Conservation (phyloP, 1,139 yeast species). For the Debaryomyces sp. region DNA sequence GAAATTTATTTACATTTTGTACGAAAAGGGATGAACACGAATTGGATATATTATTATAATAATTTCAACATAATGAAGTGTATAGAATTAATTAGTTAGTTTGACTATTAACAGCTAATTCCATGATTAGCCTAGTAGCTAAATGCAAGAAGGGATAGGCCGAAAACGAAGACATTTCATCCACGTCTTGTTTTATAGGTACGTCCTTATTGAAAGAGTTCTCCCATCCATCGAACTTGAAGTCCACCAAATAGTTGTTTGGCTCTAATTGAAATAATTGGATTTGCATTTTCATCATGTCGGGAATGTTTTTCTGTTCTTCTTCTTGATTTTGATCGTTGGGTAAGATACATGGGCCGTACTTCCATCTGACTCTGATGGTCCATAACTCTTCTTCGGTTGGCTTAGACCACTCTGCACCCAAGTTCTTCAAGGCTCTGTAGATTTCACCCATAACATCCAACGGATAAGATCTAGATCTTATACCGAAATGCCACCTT, state of each 20-base stretch:
- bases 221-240: slow-evolving; percentile 98
- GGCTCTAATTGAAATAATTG: slow-evolving; percentile 96
- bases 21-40: slow-evolving; percentile 14
- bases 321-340: slow-evolving; percentile 11
- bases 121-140: slow-evolving; percentile 93
- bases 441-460: slow-evolving; percentile 99
- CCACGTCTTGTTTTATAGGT: slow-evolving; percentile 46
- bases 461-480: slow-evolving; percentile 93
- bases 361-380: slow-evolving; percentile 93
- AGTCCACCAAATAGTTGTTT: slow-evolving; percentile 92
- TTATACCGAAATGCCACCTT: slow-evolving; percentile 98
- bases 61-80: not conserved
- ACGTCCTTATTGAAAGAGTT: slow-evolving; percentile 20
- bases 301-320: slow-evolving; percentile 49
- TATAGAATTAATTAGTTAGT: slow-evolving; percentile 18
- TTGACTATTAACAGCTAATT: slow-evolving; percentile 80
- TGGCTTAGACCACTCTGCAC: slow-evolving; percentile 98
- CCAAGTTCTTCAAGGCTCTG: slow-evolving; percentile 87
- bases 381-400: slow-evolving; percentile 96
- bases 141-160: slow-evolving; percentile 94
- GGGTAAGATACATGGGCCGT: slow-evolving; percentile 47
- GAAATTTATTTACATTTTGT: slow-evolving; percentile 14
- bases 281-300: slow-evolving; percentile 94
- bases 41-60: slow-evolving; percentile 5
- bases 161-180: slow-evolving; percentile 80